Evolutionary conservation across 2,329 filamentous ascomycete genomes (phyloP).

Genomic region (Fonsecaea nubica): DNA sequence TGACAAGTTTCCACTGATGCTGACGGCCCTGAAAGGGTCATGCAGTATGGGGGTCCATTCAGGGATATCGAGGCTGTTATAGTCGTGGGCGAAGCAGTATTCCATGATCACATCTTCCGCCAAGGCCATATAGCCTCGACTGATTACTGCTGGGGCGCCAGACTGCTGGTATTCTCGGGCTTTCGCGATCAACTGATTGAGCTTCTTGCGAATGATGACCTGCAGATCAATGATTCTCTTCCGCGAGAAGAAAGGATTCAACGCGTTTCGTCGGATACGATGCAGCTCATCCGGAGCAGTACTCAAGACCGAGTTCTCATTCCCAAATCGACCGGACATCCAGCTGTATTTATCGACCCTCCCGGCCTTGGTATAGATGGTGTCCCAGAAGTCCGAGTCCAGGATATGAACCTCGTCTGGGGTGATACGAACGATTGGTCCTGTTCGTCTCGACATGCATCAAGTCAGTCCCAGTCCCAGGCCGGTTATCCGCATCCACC

Average conservation of each 20-base stretch:
- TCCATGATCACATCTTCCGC: slow-evolving; percentile 48
- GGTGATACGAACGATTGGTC: slow-evolving; percentile 40
- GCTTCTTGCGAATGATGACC: slow-evolving; percentile 46
- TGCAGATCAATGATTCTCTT: slow-evolving; percentile 47
- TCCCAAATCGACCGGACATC: slow-evolving; percentile 24
- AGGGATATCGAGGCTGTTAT: slow-evolving; percentile 43
- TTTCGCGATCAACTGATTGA: slow-evolving; percentile 22
- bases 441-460: not conserved
- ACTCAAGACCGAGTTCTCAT: slow-evolving; percentile 19
- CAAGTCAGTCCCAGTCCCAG: not conserved
- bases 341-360: slow-evolving; percentile 35
- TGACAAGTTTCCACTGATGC: slow-evolving; percentile 28
- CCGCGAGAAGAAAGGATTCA: slow-evolving; percentile 55
- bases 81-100: slow-evolving; percentile 46
- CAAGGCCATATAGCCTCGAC: slow-evolving; percentile 35
- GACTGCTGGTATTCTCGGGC: slow-evolving; percentile 15
- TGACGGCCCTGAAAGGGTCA: slow-evolving; percentile 20
- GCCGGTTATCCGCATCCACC: not conserved
- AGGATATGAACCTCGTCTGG: slow-evolving; percentile 37
- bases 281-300: slow-evolving; percentile 52
- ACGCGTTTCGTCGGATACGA: slow-evolving; percentile 48
- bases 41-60: slow-evolving; percentile 37
- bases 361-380: slow-evolving; percentile 30
- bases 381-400: slow-evolving; percentile 34
- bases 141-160: slow-evolving; percentile 21